Base-by-base conservation (phyloP, 2,329 filamentous ascomycete species). In the Diplocarpon rosae region DNA sequence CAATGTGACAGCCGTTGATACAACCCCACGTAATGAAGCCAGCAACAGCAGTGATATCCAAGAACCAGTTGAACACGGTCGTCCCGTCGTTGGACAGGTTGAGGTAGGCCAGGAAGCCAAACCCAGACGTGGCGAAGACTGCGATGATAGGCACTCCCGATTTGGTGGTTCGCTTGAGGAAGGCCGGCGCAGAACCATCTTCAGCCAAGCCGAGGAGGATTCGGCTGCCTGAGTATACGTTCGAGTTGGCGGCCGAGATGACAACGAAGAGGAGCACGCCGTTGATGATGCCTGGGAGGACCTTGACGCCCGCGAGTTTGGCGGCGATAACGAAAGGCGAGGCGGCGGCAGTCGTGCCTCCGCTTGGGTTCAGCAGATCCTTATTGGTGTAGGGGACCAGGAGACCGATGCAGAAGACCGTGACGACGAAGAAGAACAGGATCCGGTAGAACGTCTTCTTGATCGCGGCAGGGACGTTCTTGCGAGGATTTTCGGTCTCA, bases 241-340 rank as follows among this genome's bases (percentile, higher is more conserved):
- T 85, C 12, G 82, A 83, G 65, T 84, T 86, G 48, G 82, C 85
- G 5, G 85, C 84, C 0, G 83, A 85, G 54, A 87, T 76, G 7
- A 88, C 85, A 2, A 83, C 84, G 0, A 83, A 85, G 16, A 90
- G 69, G 9, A 90, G 75, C 7, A 87, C 78, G 13, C 78, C 83
- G 62, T 90, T 90, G 69, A 90, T 79, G 59, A 89, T 79, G 54
- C 76, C 68, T 5, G 78, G 74, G 3, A 86, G 72, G 3, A 75
- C 72, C 7, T 67, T 65, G 46, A 85, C 77, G 33, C 80, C 80
- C 27, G 80, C 81, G 14, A 75, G 68, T 29, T 70, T 67, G 31
- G 71, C 73, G 27, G 74, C 72, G 52, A 79, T 74, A 40, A 79
- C 76, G 62, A 80, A 77, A 1, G 79, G 79, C 28, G 74, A 80